Conservation (phyloP, 768 basidiomycete species). For the Flagelloscypha sp. region DNA sequence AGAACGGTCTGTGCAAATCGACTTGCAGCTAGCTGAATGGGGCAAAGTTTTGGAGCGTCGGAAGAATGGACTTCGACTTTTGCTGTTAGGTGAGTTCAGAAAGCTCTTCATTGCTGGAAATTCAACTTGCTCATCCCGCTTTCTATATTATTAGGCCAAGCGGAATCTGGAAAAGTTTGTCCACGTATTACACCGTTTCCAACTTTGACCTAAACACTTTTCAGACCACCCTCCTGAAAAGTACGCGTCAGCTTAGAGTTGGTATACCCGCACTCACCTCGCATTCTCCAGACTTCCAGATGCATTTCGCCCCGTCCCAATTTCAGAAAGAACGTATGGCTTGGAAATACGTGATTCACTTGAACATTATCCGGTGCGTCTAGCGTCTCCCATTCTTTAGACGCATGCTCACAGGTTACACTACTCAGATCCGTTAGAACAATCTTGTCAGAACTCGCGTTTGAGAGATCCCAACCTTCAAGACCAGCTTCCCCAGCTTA, state of each 20-base stretch:
- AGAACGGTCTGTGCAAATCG: slow-evolving; percentile 46
- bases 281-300: slow-evolving; percentile 65
- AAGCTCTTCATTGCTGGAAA: background rate
- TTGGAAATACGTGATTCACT: slow-evolving; percentile 60
- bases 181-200: background rate
- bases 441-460: too few relatives aligned
- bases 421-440: slow-evolving; percentile 45
- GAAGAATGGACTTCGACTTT: slow-evolving; percentile 44
- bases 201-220: background rate
- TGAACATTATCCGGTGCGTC: slow-evolving; percentile 56
- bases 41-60: slow-evolving; percentile 41
- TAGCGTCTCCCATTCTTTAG: background rate
- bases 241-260: slow-evolving; percentile 17
- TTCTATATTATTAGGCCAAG: slow-evolving; percentile 34
- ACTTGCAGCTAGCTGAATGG: slow-evolving; percentile 34
- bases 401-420: background rate
- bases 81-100: slow-evolving; percentile 43
- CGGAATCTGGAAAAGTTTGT: slow-evolving; percentile 48
- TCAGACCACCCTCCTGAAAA: slow-evolving; percentile 44
- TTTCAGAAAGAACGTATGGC: slow-evolving; percentile 49
- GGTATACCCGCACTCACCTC: background rate
- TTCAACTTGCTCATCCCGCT: background rate
- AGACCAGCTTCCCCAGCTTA: too few relatives aligned
- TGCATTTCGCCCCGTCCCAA: slow-evolving; percentile 53
- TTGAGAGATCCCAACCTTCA: too few relatives aligned